These are phyloP conservation scores for Amylocystis lapponica DNA, from an alignment of 768 basidiomycete genomes.

Conservation along the genomic window DNA sequence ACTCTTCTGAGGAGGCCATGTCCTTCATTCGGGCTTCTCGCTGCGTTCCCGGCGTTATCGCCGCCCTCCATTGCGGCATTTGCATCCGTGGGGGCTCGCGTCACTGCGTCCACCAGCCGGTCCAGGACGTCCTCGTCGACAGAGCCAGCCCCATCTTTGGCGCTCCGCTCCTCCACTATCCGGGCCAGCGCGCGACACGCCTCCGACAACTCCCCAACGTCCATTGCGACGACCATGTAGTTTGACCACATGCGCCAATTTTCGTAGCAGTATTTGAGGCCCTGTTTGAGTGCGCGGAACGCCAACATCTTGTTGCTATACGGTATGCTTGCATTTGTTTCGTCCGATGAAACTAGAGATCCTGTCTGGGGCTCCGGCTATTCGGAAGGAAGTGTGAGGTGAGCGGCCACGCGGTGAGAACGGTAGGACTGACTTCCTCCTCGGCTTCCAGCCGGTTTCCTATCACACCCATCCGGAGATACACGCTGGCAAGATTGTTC, in stretches of 20 bases:
- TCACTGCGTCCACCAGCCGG: conserved; percentile 83
- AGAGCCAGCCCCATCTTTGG: conserved; percentile 42
- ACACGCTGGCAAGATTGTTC: conserved; percentile 95
- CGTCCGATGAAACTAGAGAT: conserved; percentile 4
- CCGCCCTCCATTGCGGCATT: conserved; percentile 28
- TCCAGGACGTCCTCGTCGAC: conserved; percentile 89
- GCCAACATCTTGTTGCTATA: conserved; percentile 82
- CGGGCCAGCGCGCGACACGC: conserved; percentile 78
- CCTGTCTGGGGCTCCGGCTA: conserved; percentile 6
- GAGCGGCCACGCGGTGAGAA: background rate
- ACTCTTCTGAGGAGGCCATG: conserved; percentile 65
- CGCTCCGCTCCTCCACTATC: conserved; percentile 70
- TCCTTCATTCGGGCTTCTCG: conserved; percentile 53
- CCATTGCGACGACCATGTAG: conserved; percentile 90
- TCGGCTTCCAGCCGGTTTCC: conserved; percentile 22
- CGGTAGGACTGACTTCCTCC: conserved; percentile 18
- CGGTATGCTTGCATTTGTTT: conserved; percentile 33
- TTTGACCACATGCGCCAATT: conserved; percentile 99
- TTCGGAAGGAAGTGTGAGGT: background rate
- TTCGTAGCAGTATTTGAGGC: conserved; percentile 76
- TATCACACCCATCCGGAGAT: conserved; percentile 69
- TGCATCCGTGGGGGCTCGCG: conserved; percentile 40
- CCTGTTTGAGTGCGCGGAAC: conserved; percentile 88
- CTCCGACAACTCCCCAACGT: conserved; percentile 89
- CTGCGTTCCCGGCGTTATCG: conserved; percentile 17